A percentile compares a stretch with the other conserved stretches of the same genome.
These are phyloP conservation scores for Ogataea paraovalis DNA, from an alignment of 805 yeast species.

Conservation along the genomic window DNA sequence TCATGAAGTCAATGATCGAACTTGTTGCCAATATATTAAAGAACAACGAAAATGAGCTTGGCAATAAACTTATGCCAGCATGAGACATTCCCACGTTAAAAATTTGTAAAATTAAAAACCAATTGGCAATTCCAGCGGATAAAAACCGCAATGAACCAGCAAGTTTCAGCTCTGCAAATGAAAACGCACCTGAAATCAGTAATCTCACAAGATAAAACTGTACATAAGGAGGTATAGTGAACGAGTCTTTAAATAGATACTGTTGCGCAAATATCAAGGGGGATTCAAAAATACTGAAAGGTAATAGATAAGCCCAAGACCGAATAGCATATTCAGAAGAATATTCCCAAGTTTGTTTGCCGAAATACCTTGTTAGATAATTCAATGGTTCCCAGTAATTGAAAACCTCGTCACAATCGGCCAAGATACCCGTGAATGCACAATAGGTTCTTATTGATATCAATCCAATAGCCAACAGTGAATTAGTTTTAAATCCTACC, in stretches of 20 bases:
- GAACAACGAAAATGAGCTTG: conserved; percentile 73
- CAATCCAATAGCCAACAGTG: conserved; percentile 19
- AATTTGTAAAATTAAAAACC: conserved; percentile 61
- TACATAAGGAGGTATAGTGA: conserved; percentile 19
- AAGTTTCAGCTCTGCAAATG: conserved; percentile 51
- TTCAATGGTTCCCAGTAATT: conserved; percentile 96
- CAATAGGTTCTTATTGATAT: conserved; percentile 32
- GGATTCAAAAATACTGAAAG: conserved; percentile 31
- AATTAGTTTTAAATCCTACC: conserved; percentile 8
- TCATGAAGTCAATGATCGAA: conserved; percentile 33
- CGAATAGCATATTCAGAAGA: conserved; percentile 86
- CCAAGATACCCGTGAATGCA: conserved; percentile 60
- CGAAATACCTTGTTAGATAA: conserved; percentile 70
- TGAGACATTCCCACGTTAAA: conserved; percentile 82
- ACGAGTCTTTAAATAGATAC: neutral
- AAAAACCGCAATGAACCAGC: conserved; percentile 38
- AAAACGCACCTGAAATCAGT: conserved; percentile 36
- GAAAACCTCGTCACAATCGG: conserved; percentile 90
- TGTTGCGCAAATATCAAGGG: conserved; percentile 15
- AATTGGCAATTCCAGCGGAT: conserved; percentile 41
- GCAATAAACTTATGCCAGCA: conserved; percentile 81
- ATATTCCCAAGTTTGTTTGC: conserved; percentile 95
- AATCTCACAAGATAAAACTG: conserved; percentile 54
- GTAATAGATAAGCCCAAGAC: conserved; percentile 74
- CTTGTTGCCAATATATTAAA: conserved; percentile 44